phyloP scores from a whole-genome alignment of 2,329 filamentous ascomycete genomes.

The Venturia pyrina region DNA sequence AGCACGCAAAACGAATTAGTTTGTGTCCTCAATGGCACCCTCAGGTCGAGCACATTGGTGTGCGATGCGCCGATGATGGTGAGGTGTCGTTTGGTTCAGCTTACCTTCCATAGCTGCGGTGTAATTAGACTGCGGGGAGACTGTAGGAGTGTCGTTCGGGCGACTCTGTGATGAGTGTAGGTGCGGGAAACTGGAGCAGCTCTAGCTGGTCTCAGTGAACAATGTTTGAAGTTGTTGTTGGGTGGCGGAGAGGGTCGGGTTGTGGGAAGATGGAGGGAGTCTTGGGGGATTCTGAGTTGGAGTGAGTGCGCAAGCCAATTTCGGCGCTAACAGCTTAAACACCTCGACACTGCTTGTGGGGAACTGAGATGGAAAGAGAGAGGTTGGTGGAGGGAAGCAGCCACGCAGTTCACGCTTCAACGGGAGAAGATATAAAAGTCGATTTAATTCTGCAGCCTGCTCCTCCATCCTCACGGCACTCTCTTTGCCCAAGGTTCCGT shows the following conservation, averaged over 20 bases:
- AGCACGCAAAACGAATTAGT: conserved; percentile 27
- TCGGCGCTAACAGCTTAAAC: neutral
- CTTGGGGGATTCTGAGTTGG: neutral
- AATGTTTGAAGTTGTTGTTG: conserved; percentile 1
- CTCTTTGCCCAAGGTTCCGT: neutral
- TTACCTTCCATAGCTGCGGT: conserved; percentile 50
- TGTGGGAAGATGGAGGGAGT: neutral
- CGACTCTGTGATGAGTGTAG: no score
- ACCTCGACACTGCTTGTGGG: neutral
- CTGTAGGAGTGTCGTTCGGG: conserved; percentile 14
- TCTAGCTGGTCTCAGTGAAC: neutral
- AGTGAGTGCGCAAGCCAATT: conserved; percentile 3
- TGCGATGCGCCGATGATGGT: conserved; percentile 14
- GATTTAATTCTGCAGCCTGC: neutral
- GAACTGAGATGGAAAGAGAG: neutral
- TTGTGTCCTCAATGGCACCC: neutral
- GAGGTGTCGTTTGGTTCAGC: conserved; percentile 28
- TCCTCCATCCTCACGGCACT: neutral
- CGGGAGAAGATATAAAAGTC: neutral
- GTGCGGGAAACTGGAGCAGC: neutral
- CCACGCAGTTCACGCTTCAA: neutral
- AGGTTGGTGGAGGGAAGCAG: neutral
- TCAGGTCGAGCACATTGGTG: neutral
- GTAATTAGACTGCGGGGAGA: conserved; percentile 11
- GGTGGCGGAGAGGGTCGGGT: neutral